These are phyloP conservation scores for Papilionanthe hybrid DNA, from an alignment of 116 monocot species.

Conservation along the genomic window DNA sequence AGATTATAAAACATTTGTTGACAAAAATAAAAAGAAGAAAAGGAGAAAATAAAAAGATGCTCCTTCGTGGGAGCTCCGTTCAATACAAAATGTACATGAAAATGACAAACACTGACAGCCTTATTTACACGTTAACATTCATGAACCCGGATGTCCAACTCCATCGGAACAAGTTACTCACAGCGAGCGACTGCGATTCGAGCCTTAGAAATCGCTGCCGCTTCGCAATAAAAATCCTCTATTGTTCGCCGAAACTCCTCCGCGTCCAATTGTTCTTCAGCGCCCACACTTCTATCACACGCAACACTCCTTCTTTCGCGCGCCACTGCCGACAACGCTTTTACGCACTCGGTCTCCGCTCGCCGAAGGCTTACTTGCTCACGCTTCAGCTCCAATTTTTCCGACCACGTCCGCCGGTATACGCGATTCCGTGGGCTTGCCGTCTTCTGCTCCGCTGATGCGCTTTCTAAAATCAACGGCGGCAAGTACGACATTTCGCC, in stretches of 20 bases:
- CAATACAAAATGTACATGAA: neutral
- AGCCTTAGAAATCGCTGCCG: constrained; percentile 38
- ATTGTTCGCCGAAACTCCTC: constrained; percentile 39
- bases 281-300: neutral
- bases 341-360: constrained; percentile 16
- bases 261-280: constrained; percentile 15
- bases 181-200: constrained; percentile 28
- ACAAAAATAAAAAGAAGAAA: too few species aligned
- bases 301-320: too few species aligned
- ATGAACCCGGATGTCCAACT: neutral
- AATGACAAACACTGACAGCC: neutral
- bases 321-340: neutral
- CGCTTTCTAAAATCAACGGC: neutral
- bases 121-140: neutral
- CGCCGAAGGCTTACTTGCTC: constrained; percentile 17
- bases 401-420: constrained; percentile 19
- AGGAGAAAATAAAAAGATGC: neutral
- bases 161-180: neutral
- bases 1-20: too few species aligned
- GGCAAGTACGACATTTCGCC: neutral
- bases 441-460: constrained; percentile 23
- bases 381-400: constrained; percentile 16
- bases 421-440: neutral
- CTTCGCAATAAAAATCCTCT: constrained; percentile 51
- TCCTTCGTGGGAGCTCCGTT: neutral